These are phyloP conservation scores for Coccomyxa subellipsoidea DNA, from an alignment of 163 green algal species.

Conservation along the genomic window DNA sequence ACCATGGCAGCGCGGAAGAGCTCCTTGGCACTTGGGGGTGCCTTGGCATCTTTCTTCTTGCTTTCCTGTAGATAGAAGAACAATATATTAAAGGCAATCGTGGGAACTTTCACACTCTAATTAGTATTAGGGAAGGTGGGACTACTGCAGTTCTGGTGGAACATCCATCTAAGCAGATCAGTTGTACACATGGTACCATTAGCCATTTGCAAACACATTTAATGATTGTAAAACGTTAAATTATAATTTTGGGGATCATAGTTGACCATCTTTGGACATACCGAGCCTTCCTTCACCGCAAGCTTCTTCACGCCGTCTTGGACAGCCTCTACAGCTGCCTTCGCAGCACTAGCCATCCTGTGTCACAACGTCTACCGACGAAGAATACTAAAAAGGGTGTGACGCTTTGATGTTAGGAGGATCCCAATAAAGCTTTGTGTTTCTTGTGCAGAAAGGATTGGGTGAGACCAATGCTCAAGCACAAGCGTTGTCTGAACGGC, in stretches of 20 bases:
- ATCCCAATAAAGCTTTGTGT: no score
- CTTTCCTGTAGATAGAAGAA: not conserved
- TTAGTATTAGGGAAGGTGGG: not conserved
- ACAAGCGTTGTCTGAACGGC: no score
- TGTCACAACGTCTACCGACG: no score
- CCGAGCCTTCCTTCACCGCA: not conserved
- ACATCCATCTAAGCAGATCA: not conserved
- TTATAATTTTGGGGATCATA: not conserved
- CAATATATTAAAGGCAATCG: not conserved
- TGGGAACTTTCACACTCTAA: not conserved
- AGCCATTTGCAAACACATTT: no score
- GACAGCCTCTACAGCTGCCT: not conserved
- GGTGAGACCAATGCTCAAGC: no score
- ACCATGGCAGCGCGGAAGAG: constrained; percentile 78
- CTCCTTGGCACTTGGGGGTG: constrained; percentile 56
- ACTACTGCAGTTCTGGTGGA: no score
- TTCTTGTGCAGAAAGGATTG: no score
- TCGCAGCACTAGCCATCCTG: not conserved
- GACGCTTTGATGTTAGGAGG: no score
- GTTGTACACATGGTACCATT: no score
- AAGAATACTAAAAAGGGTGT: no score
- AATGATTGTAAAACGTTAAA: not conserved
- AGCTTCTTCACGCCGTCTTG: constrained; percentile 1
- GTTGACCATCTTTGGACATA: no score
- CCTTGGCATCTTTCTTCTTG: not conserved